Evolutionary conservation across 2,329 filamentous ascomycete genomes (phyloP), one percentile per base, ranked within the genome.

Genomic region (Fusarium protoensiforme): DNA sequence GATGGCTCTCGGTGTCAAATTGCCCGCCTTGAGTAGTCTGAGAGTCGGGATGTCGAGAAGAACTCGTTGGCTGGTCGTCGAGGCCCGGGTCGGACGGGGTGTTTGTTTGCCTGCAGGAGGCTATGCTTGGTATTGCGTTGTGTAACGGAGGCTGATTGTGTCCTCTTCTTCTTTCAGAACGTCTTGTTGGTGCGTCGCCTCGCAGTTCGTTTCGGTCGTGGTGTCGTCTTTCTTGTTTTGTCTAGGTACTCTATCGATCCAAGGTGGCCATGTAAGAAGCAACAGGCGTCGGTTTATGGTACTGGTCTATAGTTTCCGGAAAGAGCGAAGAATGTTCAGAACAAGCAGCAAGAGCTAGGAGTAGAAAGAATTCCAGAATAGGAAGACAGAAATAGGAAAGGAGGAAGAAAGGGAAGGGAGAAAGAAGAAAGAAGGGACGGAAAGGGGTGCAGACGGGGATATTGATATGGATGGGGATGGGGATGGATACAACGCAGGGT

Each of bases 381-480:
- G 63, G 64, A 64, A 65, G 58, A 64, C 69, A 71, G 33, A 51
- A 54, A 62, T 43, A 36, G 41, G 58, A 61, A 53, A 60, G 36
- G 54, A 51, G 54, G 62, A 65, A 69, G 64, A 67, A 72, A 64
- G 46, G 68, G 64, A 65, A 69, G 69, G 73, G 58, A 71, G 62
- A 61, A 69, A 59, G 70, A 72, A 64, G 54, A 54, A 77, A 60
- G 67, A 67, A 75, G 68, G 70, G 71, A 72, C 36, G 68, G 60
- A 46, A 39, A 46, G 39, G 71, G 73, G 38, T 51, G 68, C 57
- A 71, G 53, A 72, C 61, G 61, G 71, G 71, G 71, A 71, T 74
- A 73, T 74, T 68, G 60, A 69, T 73, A 70, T 73, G 69, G 69
- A 67, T 61, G 64, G 67, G 43, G 59, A 69, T 73, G 66, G 69